phyloP scores from a whole-genome alignment of 176 grass and related monocot genomes.

The Oryza glumipatula region DNA sequence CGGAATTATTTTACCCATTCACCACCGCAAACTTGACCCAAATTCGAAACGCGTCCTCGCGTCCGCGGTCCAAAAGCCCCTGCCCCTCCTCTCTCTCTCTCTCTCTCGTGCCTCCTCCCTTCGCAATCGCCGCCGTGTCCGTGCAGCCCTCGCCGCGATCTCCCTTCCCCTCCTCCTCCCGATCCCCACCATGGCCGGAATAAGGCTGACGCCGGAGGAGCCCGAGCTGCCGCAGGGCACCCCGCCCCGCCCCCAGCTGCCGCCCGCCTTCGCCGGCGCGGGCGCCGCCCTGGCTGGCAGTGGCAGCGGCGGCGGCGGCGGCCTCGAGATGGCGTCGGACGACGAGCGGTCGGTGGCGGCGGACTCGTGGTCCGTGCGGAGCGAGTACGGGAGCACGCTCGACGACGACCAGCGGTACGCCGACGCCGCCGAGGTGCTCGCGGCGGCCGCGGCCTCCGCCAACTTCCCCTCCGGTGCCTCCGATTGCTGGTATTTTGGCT shows the following conservation, averaged over 20 bases:
- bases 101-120: neutral
- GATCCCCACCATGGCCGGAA: constrained; percentile 60
- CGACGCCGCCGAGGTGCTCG: constrained; percentile 73
- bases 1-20: neutral
- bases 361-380: constrained; percentile 96
- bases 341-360: constrained; percentile 95
- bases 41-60: neutral
- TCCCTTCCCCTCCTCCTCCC: neutral
- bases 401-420: constrained; percentile 97
- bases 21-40: neutral
- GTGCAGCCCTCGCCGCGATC: constrained; percentile 32
- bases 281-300: constrained; percentile 28
- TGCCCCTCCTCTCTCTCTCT: no score
- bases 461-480: constrained; percentile 81
- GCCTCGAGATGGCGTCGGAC: constrained; percentile 75
- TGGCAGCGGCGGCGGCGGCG: constrained; percentile 26
- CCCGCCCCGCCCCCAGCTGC: constrained; percentile 50
- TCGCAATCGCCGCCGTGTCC: constrained; percentile 16
- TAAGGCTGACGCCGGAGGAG: constrained; percentile 60
- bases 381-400: constrained; percentile 95
- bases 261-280: constrained; percentile 19
- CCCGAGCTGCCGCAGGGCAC: constrained; percentile 52
- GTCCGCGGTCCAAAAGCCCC: neutral
- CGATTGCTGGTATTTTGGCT: constrained; percentile 70
- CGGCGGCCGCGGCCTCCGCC: constrained; percentile 43